A percentile compares a stretch with the other conserved stretches of the same genome.
Evolutionary conservation across 1,139 yeast species (phyloP).

Genomic region (Kluyveromyces marxianus): DNA sequence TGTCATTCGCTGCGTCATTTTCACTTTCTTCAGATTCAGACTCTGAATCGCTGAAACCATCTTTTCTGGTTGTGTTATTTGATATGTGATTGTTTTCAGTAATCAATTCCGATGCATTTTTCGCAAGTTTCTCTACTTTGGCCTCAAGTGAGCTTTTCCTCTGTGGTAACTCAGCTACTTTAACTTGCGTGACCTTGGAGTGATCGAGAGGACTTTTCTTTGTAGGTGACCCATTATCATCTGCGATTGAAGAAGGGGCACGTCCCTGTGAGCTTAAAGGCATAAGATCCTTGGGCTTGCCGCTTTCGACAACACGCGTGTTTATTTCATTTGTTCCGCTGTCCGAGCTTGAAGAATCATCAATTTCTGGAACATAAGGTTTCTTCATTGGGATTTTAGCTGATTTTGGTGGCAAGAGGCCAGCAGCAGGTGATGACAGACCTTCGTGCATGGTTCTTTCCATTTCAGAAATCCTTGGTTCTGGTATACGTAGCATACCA

Average conservation of each 20-base stretch:
- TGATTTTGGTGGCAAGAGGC: slow-evolving; percentile 25
- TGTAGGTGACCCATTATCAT: slow-evolving; percentile 29
- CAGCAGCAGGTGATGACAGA: slow-evolving; percentile 29
- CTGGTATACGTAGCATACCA: slow-evolving; percentile 51
- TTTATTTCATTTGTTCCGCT: slow-evolving; percentile 5
- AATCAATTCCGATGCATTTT: slow-evolving; percentile 10
- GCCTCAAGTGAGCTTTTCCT: slow-evolving; percentile 19
- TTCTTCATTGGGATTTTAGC: slow-evolving; percentile 32
- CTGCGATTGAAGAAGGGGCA: slow-evolving; percentile 24
- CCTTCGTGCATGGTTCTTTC: slow-evolving; percentile 31
- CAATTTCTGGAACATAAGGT: slow-evolving; percentile 15
- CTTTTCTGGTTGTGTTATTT: slow-evolving; percentile 11
- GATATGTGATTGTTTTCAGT: slow-evolving; percentile 4
- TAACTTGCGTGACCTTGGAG: slow-evolving; percentile 15
- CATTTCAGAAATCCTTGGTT: slow-evolving; percentile 35
- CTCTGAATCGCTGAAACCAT: slow-evolving; percentile 18
- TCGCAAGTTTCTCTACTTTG: slow-evolving; percentile 14
- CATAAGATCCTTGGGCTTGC: slow-evolving; percentile 3
- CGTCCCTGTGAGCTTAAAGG: slow-evolving; percentile 2
- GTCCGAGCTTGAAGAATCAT: slow-evolving; percentile 8
- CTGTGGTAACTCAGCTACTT: slow-evolving; percentile 20
- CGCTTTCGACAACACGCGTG: background rate
- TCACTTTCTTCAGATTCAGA: slow-evolving; percentile 12
- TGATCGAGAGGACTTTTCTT: slow-evolving; percentile 10
- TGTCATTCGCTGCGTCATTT: slow-evolving; percentile 10